These are phyloP conservation scores for Aureobasidium sp. DNA, from an alignment of 2,329 filamentous ascomycete species.

Conservation along the genomic window DNA sequence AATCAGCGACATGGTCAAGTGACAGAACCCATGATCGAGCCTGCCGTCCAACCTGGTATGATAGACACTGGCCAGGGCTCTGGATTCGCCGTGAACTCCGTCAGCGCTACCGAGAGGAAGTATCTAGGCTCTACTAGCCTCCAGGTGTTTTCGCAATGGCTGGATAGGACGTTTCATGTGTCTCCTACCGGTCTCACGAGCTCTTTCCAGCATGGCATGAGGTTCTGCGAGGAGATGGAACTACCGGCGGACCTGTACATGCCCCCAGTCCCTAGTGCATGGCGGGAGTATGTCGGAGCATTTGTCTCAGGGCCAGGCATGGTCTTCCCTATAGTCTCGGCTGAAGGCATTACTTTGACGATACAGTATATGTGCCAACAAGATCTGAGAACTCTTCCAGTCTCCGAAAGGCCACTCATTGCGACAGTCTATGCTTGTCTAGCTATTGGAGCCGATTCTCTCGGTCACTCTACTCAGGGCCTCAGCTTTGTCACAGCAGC, in stretches of 20 bases:
- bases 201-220: constrained; percentile 10
- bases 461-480: background rate
- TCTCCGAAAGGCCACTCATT: background rate
- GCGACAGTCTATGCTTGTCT: constrained; percentile 1
- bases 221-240: constrained; percentile 8
- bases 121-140: constrained; percentile 13
- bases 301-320: background rate
- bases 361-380: background rate
- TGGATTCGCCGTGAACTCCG: background rate
- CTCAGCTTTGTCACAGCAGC: background rate
- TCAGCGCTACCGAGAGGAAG: background rate
- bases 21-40: background rate
- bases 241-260: background rate
- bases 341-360: background rate
- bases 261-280: background rate
- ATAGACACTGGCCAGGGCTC: background rate
- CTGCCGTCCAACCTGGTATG: background rate
- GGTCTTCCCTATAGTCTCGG: background rate
- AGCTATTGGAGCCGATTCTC: background rate
- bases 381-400: background rate
- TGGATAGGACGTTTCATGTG: constrained; percentile 12
- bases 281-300: background rate
- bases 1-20: background rate
- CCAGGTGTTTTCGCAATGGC: constrained; percentile 15
- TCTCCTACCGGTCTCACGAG: background rate